phyloP scores from a whole-genome alignment of 2,329 filamentous ascomycete species.

The Apiospora malaysiana region DNA sequence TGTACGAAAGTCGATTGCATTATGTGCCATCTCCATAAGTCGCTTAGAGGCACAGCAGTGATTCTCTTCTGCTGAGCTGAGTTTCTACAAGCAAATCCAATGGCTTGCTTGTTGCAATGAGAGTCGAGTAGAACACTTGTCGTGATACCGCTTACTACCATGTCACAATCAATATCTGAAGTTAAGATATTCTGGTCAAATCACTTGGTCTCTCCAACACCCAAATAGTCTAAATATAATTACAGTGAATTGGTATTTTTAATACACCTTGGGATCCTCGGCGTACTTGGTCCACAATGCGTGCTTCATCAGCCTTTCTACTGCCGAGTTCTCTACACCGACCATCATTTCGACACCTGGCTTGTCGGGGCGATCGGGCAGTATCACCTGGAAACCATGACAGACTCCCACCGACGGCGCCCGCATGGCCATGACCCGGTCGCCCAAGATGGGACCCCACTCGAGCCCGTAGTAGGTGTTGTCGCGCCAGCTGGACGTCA shows the following conservation, averaged over 20 bases:
- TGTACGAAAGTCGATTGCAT: too few relatives aligned
- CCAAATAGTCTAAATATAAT: background rate
- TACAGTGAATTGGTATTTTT: background rate
- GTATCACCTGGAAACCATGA: constrained; percentile 24
- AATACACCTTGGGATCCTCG: background rate
- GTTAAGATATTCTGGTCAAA: background rate
- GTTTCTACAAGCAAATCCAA: too few relatives aligned
- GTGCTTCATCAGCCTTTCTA: constrained; percentile 15
- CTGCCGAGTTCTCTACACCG: constrained; percentile 18
- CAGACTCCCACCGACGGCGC: constrained; percentile 31
- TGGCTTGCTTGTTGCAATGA: too few relatives aligned
- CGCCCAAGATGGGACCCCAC: constrained; percentile 40
- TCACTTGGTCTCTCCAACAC: background rate
- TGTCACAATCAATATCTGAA: too few relatives aligned
- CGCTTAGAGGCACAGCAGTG: too few relatives aligned
- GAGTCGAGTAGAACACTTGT: too few relatives aligned
- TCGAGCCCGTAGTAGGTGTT: constrained; percentile 41
- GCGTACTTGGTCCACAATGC: constrained; percentile 20
- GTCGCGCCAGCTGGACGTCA: constrained; percentile 36
- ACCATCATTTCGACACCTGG: constrained; percentile 21
- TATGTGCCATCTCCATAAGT: too few relatives aligned
- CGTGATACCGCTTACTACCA: too few relatives aligned
- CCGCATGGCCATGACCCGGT: constrained; percentile 38
- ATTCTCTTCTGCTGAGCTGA: too few relatives aligned
- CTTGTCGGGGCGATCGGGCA: constrained; percentile 21